These are phyloP conservation scores for Kwoniella shivajii DNA, from an alignment of 1,284 basidiomycete species.

Conservation along the genomic window DNA sequence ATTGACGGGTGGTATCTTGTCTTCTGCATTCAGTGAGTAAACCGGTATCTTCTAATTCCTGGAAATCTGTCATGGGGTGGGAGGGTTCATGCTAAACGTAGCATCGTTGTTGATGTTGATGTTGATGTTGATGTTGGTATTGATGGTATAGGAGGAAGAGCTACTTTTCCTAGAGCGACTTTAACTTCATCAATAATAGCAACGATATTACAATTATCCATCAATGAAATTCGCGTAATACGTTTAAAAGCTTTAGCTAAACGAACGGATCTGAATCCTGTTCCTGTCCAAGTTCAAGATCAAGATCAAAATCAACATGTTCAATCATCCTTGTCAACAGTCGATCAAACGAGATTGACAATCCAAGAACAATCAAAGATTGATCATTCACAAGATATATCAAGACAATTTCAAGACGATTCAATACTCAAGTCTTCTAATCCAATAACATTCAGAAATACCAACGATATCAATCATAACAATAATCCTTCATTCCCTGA, in stretches of 20 bases:
- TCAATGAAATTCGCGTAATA: constrained; percentile 38
- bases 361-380: too few species aligned
- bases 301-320: not conserved
- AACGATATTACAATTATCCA: constrained; percentile 32
- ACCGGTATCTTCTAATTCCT: not conserved
- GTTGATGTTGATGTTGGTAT: not conserved
- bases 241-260: constrained; percentile 38
- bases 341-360: too few species aligned
- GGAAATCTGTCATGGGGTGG: not conserved
- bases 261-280: too few species aligned
- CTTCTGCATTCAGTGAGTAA: constrained; percentile 28
- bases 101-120: not conserved
- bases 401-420: too few species aligned
- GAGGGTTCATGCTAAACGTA: not conserved
- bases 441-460: not conserved
- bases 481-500: constrained; percentile 29
- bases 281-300: not conserved
- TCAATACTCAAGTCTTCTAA: not conserved
- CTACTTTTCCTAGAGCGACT: constrained; percentile 32
- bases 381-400: too few species aligned
- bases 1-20: constrained; percentile 34
- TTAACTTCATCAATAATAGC: constrained; percentile 43
- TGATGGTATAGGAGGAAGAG: constrained; percentile 34
- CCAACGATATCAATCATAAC: not conserved
- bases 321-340: not conserved